Conservation (phyloP, 805 yeast species). For the Groenewaldozyma salmanticensis region DNA sequence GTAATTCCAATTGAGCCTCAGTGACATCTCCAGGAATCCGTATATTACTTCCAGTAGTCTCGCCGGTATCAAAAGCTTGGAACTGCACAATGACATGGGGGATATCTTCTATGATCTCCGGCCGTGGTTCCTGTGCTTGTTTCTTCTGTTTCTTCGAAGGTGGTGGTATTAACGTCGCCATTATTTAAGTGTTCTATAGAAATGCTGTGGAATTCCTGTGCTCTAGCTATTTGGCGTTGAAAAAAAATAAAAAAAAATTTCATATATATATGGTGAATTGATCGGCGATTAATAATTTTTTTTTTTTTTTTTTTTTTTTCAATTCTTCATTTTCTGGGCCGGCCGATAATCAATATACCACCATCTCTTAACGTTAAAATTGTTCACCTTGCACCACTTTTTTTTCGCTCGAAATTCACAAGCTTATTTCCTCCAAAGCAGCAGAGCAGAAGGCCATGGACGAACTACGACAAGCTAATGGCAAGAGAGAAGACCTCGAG, state of each 20-base stretch:
- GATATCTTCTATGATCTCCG: constrained; percentile 58
- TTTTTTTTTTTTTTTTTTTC: no score
- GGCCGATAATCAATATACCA: neutral
- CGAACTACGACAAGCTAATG: constrained; percentile 18
- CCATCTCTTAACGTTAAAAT: no score
- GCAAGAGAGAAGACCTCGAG: constrained; percentile 12
- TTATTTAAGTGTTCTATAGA: constrained; percentile 20
- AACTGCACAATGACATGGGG: constrained; percentile 84
- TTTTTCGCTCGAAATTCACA: no score
- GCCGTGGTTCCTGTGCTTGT: constrained; percentile 68
- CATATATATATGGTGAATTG: neutral
- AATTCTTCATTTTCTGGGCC: neutral
- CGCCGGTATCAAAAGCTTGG: constrained; percentile 91
- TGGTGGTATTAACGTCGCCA: constrained; percentile 94
- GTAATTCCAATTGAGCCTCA: constrained; percentile 78
- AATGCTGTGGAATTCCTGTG: neutral
- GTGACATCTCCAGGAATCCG: constrained; percentile 87
- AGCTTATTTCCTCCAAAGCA: no score
- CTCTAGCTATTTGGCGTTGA: neutral
- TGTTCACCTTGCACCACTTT: no score
- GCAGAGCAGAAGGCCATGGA: no score
- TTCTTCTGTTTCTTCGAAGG: constrained; percentile 81
- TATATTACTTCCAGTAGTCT: constrained; percentile 67
- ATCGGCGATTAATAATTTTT: no score
- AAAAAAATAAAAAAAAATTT: no score